Base-by-base conservation (phyloP, 108 stramenopile genomes). In the Skeletonema tropicum region DNA sequence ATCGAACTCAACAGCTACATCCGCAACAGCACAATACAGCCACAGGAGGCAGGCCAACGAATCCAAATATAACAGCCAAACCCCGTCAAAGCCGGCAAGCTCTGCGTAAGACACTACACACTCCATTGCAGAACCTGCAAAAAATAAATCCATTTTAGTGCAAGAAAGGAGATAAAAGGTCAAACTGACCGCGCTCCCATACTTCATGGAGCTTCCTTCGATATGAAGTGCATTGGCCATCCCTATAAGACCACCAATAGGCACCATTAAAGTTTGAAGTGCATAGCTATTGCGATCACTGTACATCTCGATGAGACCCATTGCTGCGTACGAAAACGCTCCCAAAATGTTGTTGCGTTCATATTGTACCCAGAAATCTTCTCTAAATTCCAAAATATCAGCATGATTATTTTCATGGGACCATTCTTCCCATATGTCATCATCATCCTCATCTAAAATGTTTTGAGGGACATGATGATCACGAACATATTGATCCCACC, bases 361-460 rank as follows among this genome's bases (percentile, higher is more conserved):
- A 19, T n/a, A 49, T 6, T 49, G 48, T 1, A 49, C 6, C 48
- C 48, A 49, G 17, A 19, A 49, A 6, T 19, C 17, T 19, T 49
- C 48, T 49, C 48, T 49, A 49, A 5, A 6, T 49, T 49, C 48
- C 19, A 49, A 19, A 49, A 49, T 49, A 19, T 49, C 48, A 6
- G 17, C 15, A 17, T 5, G 17, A 19, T 19, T 7, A 12, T n/a
- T 17, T 49, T 49, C 48, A n/a, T 49, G 5, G 0, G 48, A 49
- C 48, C 48, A 49, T 19, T 49, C 48, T 49, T 49, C 17, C 48
- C 48, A 49, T 49, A 17, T 49, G 12, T 49, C 48, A 49, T 49
- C 48, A 49, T 49, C 48, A 49, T 49, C 48, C 48, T 49, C 48
- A 19, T 0, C 48, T 19, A 49, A 49, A 5, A 49, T 17, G 19